Conservation (phyloP, 2,329 filamentous ascomycete genomes). For the Fusarium praegraminearum region DNA sequence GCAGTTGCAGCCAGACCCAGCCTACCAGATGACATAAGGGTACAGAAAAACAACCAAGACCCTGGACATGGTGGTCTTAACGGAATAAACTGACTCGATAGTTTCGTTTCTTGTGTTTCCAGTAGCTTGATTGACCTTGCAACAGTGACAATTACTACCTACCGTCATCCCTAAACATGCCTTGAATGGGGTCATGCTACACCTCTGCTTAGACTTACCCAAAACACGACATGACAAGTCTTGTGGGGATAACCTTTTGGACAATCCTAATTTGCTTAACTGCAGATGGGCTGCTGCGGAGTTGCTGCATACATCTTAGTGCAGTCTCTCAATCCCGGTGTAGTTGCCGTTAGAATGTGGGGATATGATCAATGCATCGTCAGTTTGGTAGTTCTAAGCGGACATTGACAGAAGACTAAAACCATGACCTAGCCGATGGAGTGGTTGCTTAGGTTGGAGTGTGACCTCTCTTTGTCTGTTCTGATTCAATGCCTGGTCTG, state of each 20-base stretch:
- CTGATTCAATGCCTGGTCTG: background rate
- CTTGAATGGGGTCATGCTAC: slow-evolving; percentile 3
- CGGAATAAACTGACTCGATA: background rate
- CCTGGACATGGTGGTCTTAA: background rate
- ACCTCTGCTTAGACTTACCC: slow-evolving; percentile 22
- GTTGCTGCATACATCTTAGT: slow-evolving; percentile 1
- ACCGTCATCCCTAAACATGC: slow-evolving; percentile 1
- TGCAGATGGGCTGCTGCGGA: background rate
- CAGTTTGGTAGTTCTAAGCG: slow-evolving; percentile 16
- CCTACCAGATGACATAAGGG: background rate
- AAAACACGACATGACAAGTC: background rate
- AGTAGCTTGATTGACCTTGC: background rate
- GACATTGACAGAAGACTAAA: background rate
- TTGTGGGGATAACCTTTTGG: background rate
- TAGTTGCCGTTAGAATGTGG: background rate
- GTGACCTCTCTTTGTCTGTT: background rate
- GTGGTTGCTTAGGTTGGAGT: background rate
- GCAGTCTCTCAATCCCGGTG: background rate
- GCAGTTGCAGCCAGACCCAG: slow-evolving; percentile 13
- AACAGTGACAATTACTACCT: background rate
- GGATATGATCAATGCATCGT: background rate
- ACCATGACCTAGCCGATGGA: background rate
- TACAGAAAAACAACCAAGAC: background rate
- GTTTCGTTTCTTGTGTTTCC: background rate
- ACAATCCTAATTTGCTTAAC: background rate